Evolutionary conservation across 345 rosid genomes (phyloP), one percentile per base, ranked within the genome.

Genomic region (Rhodamnia rubescens): DNA sequence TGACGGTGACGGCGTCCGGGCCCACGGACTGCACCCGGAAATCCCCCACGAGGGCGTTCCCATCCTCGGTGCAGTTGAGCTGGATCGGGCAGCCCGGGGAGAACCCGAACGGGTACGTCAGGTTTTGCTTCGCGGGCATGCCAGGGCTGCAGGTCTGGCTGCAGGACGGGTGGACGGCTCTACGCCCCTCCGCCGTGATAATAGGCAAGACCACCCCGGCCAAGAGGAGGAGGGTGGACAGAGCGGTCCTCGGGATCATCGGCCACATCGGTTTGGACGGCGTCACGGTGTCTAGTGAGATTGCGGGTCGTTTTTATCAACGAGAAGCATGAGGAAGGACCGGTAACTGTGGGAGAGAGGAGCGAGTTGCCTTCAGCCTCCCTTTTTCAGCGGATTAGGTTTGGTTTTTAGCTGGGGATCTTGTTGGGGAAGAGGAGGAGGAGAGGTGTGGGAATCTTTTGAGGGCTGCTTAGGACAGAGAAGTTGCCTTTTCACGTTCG

Each of bases 51-150:
- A 83, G 13, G 22, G 87, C 83, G 0, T 80, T 47, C 44, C 89
- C 90, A 3, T 58, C 29, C 10, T 82, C 2, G 54, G 90, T 86
- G 87, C 97, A 95, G 53, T 87, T 89, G 51, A 94, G 89, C 49
- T 16, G 93, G 87, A 96, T 94, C 6, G 86, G 89, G 85, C 91
- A 93, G 11, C 84, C 90, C 1, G 88, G 20, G 27, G 96, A 89
- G 90, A 92, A 92, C 16, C 99, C 98, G 53, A 96, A 95, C 5
- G 99, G 99, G 64, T 90, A 94, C 2, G 57, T 80, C 1, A 91
- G 86, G 0, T 84, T 57, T 40, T 20, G 82, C 1, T 82, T n/a
- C 36, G 21, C 26, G 29, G 7, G 24, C 26, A 4, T 40, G 59
- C 59, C 61, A 84, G 18, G 5, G n/a, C 90, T 87, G 52, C 99